A percentile compares a stretch with the other conserved stretches of the same genome.
phyloP scores from a whole-genome alignment of 2,329 filamentous ascomycete species.

The Botrytis pseudocinerea region DNA sequence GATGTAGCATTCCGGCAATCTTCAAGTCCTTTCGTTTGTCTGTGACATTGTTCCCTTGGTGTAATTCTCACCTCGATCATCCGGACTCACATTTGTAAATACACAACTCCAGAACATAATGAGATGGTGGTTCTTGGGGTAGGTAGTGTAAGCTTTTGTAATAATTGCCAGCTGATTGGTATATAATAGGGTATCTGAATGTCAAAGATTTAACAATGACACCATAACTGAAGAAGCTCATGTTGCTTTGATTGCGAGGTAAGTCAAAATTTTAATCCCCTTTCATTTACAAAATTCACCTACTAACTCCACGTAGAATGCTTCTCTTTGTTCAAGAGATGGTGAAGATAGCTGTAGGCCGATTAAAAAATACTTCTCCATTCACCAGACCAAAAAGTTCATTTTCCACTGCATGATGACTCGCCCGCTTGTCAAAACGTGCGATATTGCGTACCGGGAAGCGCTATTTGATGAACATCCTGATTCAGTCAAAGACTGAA shows the following conservation, averaged over 20 bases:
- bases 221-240: background rate
- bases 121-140: background rate
- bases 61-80: too few species aligned
- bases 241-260: background rate
- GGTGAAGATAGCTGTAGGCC: background rate
- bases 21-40: background rate
- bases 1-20: background rate
- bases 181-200: background rate
- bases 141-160: background rate
- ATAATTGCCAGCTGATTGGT: background rate
- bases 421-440: background rate
- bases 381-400: background rate
- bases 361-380: background rate
- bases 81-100: background rate
- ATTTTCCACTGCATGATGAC: background rate
- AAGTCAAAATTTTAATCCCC: background rate
- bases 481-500: background rate
- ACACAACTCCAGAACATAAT: background rate
- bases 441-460: background rate
- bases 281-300: background rate
- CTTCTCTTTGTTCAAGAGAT: background rate
- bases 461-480: background rate
- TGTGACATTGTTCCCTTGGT: background rate
- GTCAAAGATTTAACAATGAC: background rate
- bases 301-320: too few species aligned